Percentiles rank a stretch among this genome's conserved stretches.
phyloP scores from a whole-genome alignment of 495 filamentous ascomycete genomes.

The Niebla homalea region DNA sequence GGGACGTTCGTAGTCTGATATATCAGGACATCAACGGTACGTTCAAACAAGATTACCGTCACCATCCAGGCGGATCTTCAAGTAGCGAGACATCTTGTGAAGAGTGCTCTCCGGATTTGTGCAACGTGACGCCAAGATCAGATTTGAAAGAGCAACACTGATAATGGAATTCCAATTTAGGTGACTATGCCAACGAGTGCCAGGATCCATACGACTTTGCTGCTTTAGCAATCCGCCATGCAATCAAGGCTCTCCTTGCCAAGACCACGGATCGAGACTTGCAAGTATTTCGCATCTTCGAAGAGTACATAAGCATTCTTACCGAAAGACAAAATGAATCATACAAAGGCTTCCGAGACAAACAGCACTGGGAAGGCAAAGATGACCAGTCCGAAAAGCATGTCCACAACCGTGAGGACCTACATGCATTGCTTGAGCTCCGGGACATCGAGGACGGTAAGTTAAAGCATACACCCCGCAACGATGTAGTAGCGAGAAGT shows the following conservation, averaged over 20 bases:
- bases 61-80: no score
- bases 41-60: no score
- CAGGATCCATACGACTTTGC: slow-evolving; percentile 51
- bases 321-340: slow-evolving; percentile 50
- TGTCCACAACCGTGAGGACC: slow-evolving; percentile 41
- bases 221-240: slow-evolving; percentile 47
- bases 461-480: not conserved
- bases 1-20: slow-evolving; percentile 49
- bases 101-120: no score
- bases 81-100: no score
- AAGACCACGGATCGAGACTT: slow-evolving; percentile 44
- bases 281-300: slow-evolving; percentile 53
- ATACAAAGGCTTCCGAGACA: slow-evolving; percentile 45
- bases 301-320: slow-evolving; percentile 54
- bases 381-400: slow-evolving; percentile 10
- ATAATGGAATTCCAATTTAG: no score
- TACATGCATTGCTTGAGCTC: slow-evolving; percentile 50
- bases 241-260: slow-evolving; percentile 49
- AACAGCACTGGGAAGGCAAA: slow-evolving; percentile 9
- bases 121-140: no score
- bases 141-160: no score
- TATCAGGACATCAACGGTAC: slow-evolving; percentile 51
- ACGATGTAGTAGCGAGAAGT: no score
- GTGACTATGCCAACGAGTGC: slow-evolving; percentile 49
- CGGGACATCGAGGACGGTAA: slow-evolving; percentile 49